Base-by-base conservation (phyloP, 2,329 filamentous ascomycete genomes). In the Fusarium begoniae region DNA sequence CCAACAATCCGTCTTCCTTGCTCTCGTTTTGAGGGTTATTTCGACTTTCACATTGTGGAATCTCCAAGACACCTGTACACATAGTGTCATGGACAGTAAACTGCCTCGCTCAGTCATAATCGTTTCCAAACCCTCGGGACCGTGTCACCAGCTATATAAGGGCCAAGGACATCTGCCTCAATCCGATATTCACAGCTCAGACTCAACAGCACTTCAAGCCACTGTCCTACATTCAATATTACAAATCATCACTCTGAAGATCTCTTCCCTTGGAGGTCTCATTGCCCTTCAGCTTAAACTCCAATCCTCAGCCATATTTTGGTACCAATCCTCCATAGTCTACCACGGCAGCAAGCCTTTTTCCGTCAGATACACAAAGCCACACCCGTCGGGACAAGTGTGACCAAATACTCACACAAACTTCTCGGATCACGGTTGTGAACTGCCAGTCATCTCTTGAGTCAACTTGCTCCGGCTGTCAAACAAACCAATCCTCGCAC, bases 81-180 rank as follows among this genome's bases (percentile, higher is more conserved):
- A 75, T 69, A 77, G 69, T 75, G 74, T 63, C 70, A 78, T 78
- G 76, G 75, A 78, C 69, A 72, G 66, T 66, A 78, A 76, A 78
- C 77, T 73, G 72, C 70, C 77, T 78, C 64, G 70, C 55, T 75
- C 75, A 70, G 37, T 69, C 69, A 70, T 43, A 70, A 58, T 72
- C 59, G 63, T 68, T 67, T 59, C 77, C 77, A 73, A 64, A 69
- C 62, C 63, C 75, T 76, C 73, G 75, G 77, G 69, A 65, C 72
- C 67, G 74, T 77, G 55, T 77, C 74, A 74, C 74, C 74, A 67
- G 68, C 69, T 79, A 79, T 79, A 79, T 79, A 79, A 79, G 63
- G 72, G 64, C 64, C 59, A 74, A 61, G 48, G 57, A 35, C 63
- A 63, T 72, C 70, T 70, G 63, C 54, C 60, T 76, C 56, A 59